A percentile compares a stretch with the other conserved stretches of the same genome.
Conservation (phyloP, 495 filamentous ascomycete species). For the Penicillium crystallinum region DNA sequence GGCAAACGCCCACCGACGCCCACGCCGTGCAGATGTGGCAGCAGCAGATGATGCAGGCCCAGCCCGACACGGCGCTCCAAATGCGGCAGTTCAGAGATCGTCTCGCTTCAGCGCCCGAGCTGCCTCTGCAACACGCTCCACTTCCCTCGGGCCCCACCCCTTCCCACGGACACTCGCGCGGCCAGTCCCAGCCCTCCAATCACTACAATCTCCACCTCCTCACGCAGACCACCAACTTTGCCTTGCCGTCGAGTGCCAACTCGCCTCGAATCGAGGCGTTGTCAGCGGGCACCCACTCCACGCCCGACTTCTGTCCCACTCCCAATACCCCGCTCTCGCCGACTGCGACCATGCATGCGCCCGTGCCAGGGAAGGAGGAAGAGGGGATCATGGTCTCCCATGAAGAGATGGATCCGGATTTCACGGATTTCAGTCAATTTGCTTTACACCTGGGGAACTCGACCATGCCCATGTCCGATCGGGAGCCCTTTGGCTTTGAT, state of each 20-base stretch:
- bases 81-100: conserved; percentile 38
- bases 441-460: conserved; percentile 29
- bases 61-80: conserved; percentile 19
- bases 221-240: conserved; percentile 21
- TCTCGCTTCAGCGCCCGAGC: conserved; percentile 35
- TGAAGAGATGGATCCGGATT: conserved; percentile 28
- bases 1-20: conserved; percentile 20
- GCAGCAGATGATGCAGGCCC: conserved; percentile 29
- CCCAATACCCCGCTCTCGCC: conserved; percentile 36
- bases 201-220: conserved; percentile 23
- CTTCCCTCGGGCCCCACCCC: conserved; percentile 13
- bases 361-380: conserved; percentile 8
- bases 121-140: conserved; percentile 24
- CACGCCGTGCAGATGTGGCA: conserved; percentile 28
- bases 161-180: conserved; percentile 20
- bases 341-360: conserved; percentile 9
- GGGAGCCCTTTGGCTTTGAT: conserved; percentile 30
- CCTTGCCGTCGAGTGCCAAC: conserved; percentile 11
- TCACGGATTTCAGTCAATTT: conserved; percentile 37
- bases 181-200: conserved; percentile 23
- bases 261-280: conserved; percentile 22
- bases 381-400: conserved; percentile 25
- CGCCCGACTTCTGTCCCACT: conserved; percentile 34
- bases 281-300: conserved; percentile 30
- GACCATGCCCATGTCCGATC: conserved; percentile 12